A percentile compares a stretch with the other conserved stretches of the same genome.
These are phyloP conservation scores for Phalaenopsis equestris DNA, from an alignment of 106 monocot genomes.

Conservation along the genomic window DNA sequence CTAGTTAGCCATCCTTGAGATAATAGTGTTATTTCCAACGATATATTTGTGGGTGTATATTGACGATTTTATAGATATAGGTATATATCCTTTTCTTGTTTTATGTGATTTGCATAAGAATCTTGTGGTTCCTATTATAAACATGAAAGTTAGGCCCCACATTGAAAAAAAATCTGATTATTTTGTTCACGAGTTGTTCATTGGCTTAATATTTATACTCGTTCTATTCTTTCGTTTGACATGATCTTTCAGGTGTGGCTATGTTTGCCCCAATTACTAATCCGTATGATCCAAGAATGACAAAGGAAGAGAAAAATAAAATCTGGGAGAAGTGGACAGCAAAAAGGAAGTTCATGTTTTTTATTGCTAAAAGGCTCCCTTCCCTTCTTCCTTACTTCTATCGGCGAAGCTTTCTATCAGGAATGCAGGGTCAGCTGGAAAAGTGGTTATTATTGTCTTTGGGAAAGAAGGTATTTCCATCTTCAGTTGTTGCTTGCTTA, in stretches of 20 bases:
- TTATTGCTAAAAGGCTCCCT: conserved; percentile 81
- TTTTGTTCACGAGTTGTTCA: neutral
- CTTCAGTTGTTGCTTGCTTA: neutral
- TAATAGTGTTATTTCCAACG: neutral
- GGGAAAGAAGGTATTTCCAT: conserved; percentile 60
- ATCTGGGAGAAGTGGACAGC: conserved; percentile 84
- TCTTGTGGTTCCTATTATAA: neutral
- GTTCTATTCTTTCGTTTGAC: conserved; percentile 8
- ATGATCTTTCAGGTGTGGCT: conserved; percentile 60
- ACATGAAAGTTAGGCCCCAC: neutral
- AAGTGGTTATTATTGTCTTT: conserved; percentile 73
- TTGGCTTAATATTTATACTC: neutral
- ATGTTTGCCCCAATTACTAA: conserved; percentile 86
- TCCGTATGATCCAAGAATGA: conserved; percentile 82
- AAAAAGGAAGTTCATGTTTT: conserved; percentile 78
- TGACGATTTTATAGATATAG: neutral
- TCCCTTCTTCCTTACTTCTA: conserved; percentile 75
- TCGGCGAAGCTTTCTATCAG: conserved; percentile 71
- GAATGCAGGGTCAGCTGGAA: conserved; percentile 66
- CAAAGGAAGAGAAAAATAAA: conserved; percentile 77
- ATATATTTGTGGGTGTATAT: neutral
- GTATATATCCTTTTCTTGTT: neutral
- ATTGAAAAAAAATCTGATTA: neutral
- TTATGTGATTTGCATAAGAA: neutral
- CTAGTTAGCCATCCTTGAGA: neutral